Base-by-base conservation (phyloP, 352 stramenopile species). In the Phytophthora pinifolia region DNA sequence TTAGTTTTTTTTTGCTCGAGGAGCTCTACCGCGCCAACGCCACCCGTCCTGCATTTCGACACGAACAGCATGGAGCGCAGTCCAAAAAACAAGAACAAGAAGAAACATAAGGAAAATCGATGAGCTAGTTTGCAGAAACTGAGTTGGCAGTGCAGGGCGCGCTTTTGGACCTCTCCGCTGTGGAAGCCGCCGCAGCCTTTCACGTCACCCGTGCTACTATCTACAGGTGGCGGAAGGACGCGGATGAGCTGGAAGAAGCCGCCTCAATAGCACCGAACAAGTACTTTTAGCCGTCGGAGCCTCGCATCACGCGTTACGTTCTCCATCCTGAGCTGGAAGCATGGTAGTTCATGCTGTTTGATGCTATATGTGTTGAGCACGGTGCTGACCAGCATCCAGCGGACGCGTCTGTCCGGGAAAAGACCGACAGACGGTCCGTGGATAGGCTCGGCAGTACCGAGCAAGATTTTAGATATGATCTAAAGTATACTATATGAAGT, bases 81-180 rank as follows among this genome's bases (percentile, higher is more conserved):
- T 1, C 44, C 44, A 27, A 50, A 50, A 2, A 50, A 50, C 6
- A 50, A 50, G 44, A 50, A 41, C 15, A 39, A 50, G 25, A 15
- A 37, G 14, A 37, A 39, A 8, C 15, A 31, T 30, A 39, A 50
- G 29, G 12, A 4, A 1, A 5, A 4, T 1, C 2, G 6, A 4
- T 37, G 7, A 1, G 14, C 25, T 48, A 9, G 13, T 25, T 5
- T 27, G 9, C 22, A 25, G 15, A 43, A 10, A 29, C 17, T 43
- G 29, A 43, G 6, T 6, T 43, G 36, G 8, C 12, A 14, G 14
- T 43, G 36, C 17, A 43, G 36, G 17, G 36, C 17, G n/a, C n/a
- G 7, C 15, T 43, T 25, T 9, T 27, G 4, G 41, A 36, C 17
- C 18, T 33, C n/a, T 30, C 45, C 17, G 8, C 29, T 30, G 29